Percentiles rank a stretch among this genome's conserved stretches.
phyloP scores from a whole-genome alignment of 305 asterid species.

The Striga hermonthica region DNA sequence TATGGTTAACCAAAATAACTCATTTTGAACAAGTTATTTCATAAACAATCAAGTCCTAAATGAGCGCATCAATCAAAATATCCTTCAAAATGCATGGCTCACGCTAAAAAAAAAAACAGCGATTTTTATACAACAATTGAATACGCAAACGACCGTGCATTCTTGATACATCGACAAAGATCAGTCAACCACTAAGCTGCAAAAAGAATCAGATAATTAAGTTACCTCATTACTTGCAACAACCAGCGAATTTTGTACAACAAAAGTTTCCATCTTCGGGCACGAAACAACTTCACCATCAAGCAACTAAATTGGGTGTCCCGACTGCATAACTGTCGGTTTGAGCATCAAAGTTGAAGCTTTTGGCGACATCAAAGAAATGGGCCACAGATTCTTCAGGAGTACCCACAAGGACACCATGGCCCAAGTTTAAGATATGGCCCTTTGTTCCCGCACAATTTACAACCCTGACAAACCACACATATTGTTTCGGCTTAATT shows the following conservation, averaged over 20 bases:
- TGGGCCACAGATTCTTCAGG: conserved; percentile 92
- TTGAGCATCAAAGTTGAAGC: conserved; percentile 46
- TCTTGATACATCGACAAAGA: conserved; percentile 12
- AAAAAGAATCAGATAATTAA: conserved; percentile 26
- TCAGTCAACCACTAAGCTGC: conserved; percentile 25
- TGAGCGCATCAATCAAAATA: too few species aligned
- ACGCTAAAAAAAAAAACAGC: too few species aligned
- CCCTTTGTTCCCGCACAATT: conserved; percentile 68
- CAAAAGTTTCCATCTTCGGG: conserved; percentile 14
- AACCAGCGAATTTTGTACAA: conserved; percentile 30
- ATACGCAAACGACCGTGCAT: too few species aligned
- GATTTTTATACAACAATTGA: too few species aligned
- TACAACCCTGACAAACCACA: conserved; percentile 62
- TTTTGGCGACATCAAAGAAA: conserved; percentile 76
- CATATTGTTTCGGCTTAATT: conserved; percentile 21
- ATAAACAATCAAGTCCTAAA: too few species aligned
- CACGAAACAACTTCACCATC: conserved; percentile 36
- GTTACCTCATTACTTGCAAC: conserved; percentile 27
- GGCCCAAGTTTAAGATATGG: conserved; percentile 88
- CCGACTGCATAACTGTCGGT: conserved; percentile 31
- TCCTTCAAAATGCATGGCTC: too few species aligned
- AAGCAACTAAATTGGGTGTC: conserved; percentile 46
- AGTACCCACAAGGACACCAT: conserved; percentile 90
- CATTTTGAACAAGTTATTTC: too few species aligned
- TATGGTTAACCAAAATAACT: too few species aligned